Conservation (phyloP, 2,329 filamentous ascomycete species). For the Ophioceras dolichostomum region DNA sequence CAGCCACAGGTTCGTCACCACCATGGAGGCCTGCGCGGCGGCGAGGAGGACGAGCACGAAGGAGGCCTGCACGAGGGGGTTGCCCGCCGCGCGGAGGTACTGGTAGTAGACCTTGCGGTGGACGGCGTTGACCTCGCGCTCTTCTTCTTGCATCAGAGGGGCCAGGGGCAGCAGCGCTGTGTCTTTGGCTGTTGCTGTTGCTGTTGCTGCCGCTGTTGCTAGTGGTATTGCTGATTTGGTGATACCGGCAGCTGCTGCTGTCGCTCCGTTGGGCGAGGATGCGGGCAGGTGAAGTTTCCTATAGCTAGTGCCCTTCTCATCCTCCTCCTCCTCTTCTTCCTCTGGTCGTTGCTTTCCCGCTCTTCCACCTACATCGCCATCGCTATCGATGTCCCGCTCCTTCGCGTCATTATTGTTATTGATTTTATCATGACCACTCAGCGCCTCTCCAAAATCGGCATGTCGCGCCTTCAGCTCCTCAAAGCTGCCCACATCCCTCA, state of each 20-base stretch:
- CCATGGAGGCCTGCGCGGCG: conserved; percentile 71
- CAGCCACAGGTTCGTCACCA: conserved; percentile 81
- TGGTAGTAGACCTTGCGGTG: conserved; percentile 68
- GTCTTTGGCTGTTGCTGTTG: not conserved
- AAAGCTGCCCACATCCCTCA: not conserved
- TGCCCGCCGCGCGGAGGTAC: conserved; percentile 66
- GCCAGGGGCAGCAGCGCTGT: too few relatives aligned
- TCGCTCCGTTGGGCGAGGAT: too few relatives aligned
- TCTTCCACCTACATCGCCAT: too few relatives aligned
- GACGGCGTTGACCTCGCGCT: conserved; percentile 62
- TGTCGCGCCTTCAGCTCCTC: not conserved
- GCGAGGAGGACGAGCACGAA: conserved; percentile 51
- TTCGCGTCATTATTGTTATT: not conserved
- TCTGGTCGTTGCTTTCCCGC: too few relatives aligned
- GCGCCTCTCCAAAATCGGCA: not conserved
- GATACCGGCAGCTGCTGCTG: too few relatives aligned
- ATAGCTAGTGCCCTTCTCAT: too few relatives aligned
- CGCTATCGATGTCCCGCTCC: not conserved
- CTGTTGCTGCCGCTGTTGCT: not conserved
- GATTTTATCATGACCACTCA: not conserved
- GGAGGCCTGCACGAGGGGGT: conserved; percentile 54
- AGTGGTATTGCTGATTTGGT: too few relatives aligned
- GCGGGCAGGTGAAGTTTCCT: too few relatives aligned
- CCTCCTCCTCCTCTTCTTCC: too few relatives aligned
- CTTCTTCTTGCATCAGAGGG: conserved; percentile 57